Percentiles rank a stretch among this genome's conserved stretches.
phyloP scores from a whole-genome alignment of 352 stramenopile genomes.

The Phytopythium chamaehyphon region DNA sequence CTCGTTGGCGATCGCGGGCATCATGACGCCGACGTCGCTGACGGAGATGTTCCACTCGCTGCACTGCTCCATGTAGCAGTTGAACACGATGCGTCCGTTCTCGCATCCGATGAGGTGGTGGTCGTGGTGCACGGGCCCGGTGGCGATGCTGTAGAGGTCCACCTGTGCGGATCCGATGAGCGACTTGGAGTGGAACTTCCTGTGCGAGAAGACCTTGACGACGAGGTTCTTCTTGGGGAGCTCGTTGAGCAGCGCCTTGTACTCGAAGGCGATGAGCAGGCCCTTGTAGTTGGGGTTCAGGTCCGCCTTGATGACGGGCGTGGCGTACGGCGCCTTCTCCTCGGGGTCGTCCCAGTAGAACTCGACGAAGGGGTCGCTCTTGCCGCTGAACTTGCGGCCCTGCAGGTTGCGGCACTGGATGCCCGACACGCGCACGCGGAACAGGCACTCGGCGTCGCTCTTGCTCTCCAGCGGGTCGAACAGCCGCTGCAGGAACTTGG shows the following conservation, averaged over 20 bases:
- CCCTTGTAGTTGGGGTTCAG: conserved; percentile 89
- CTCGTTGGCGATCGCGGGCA: conserved; percentile 85
- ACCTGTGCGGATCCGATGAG: conserved; percentile 76
- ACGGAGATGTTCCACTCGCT: conserved; percentile 88
- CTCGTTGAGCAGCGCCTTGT: conserved; percentile 57
- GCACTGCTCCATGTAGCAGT: conserved; percentile 91
- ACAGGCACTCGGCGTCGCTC: conserved; percentile 68
- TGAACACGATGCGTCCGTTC: conserved; percentile 87
- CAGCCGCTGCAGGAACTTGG: conserved; percentile 60
- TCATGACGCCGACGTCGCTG: conserved; percentile 86
- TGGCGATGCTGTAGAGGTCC: conserved; percentile 80
- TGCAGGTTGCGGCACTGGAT: conserved; percentile 88
- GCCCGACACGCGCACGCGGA: conserved; percentile 78
- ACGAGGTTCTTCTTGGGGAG: conserved; percentile 56
- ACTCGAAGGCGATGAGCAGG: conserved; percentile 83
- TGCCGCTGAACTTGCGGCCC: conserved; percentile 71
- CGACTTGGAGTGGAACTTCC: conserved; percentile 72
- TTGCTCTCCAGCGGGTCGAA: conserved; percentile 64
- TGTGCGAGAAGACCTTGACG: conserved; percentile 83
- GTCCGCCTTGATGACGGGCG: conserved; percentile 80
- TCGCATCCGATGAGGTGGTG: conserved; percentile 83
- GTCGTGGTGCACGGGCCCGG: conserved; percentile 83
- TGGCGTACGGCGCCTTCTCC: conserved; percentile 65
- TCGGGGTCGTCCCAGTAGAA: conserved; percentile 84
- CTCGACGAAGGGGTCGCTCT: conserved; percentile 85